Evolutionary conservation across 2,329 filamentous ascomycete species (phyloP).

Genomic region (Camptophora hylomeconis): DNA sequence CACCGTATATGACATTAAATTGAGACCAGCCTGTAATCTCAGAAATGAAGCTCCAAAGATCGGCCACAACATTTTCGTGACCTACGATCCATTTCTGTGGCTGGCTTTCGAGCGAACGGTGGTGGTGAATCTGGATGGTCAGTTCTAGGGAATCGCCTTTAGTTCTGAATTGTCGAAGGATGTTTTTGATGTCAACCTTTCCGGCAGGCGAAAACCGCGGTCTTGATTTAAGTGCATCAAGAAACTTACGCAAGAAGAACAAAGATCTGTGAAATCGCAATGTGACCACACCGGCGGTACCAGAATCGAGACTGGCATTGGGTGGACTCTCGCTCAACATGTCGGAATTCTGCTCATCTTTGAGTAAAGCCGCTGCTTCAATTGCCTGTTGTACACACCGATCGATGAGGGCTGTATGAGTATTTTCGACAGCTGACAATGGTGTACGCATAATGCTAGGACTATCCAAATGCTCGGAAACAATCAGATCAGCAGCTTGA

Average conservation of each 20-base stretch:
- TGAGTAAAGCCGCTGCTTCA: constrained; percentile 46
- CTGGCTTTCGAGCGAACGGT: constrained; percentile 1
- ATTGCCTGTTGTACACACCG: constrained; percentile 61
- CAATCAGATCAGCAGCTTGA: constrained; percentile 56
- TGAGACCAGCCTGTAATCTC: constrained; percentile 63
- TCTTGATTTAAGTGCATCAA: constrained; percentile 38
- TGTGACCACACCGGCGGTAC: no score
- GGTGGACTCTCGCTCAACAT: no score
- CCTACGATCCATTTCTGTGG: constrained; percentile 47
- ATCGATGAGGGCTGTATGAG: constrained; percentile 58
- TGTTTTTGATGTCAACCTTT: constrained; percentile 37
- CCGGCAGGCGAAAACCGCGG: constrained; percentile 46
- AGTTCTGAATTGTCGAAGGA: constrained; percentile 29
- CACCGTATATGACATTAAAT: constrained; percentile 51
- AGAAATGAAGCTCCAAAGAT: constrained; percentile 54
- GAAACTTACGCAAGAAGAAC: constrained; percentile 53
- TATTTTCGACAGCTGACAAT: constrained; percentile 36
- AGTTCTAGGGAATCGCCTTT: constrained; percentile 34
- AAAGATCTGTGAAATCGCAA: constrained; percentile 57
- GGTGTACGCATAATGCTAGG: constrained; percentile 28
- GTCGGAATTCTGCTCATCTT: no score
- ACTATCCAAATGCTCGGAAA: constrained; percentile 57
- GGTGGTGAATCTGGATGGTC: constrained; percentile 8
- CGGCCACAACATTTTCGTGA: constrained; percentile 54
- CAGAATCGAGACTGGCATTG: no score